These are phyloP conservation scores for Mycena filopes DNA, from an alignment of 768 basidiomycete species.

Conservation along the genomic window DNA sequence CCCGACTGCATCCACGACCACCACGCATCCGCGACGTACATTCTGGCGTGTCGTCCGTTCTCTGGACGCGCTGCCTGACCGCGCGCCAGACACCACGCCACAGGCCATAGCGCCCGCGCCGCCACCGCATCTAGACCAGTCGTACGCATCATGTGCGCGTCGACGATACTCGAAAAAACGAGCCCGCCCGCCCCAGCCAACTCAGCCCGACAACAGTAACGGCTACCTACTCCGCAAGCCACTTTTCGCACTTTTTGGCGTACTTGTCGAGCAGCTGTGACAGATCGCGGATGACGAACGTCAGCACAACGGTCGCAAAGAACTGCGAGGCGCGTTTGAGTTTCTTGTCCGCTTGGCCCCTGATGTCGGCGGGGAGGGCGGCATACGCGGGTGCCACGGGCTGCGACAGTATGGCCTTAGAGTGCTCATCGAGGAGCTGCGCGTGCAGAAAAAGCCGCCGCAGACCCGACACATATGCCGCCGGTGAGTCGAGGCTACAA, in stretches of 20 bases:
- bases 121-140: not conserved
- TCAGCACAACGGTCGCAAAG: slow-evolving; percentile 88
- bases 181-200: no score
- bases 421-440: slow-evolving; percentile 90
- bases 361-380: slow-evolving; percentile 73
- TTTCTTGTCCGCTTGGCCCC: slow-evolving; percentile 73
- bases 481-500: slow-evolving; percentile 86
- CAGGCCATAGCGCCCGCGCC: not conserved
- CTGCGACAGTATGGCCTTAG: slow-evolving; percentile 73
- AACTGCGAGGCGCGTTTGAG: slow-evolving; percentile 90
- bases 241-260: slow-evolving; percentile 93
- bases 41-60: slow-evolving; percentile 3
- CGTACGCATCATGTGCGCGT: no score
- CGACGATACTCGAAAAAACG: no score
- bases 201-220: not conserved
- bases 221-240: slow-evolving; percentile 79
- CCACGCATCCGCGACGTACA: not conserved
- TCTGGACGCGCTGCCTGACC: slow-evolving; percentile 20
- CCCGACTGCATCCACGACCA: not conserved
- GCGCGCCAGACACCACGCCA: slow-evolving; percentile 12
- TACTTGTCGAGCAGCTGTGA: slow-evolving; percentile 92
- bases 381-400: slow-evolving; percentile 79
- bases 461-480: slow-evolving; percentile 82
- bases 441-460: slow-evolving; percentile 76
- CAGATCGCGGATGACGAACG: slow-evolving; percentile 90